Base-by-base conservation (phyloP, 768 basidiomycete genomes). In the Mycena olivaceomarginata region DNA sequence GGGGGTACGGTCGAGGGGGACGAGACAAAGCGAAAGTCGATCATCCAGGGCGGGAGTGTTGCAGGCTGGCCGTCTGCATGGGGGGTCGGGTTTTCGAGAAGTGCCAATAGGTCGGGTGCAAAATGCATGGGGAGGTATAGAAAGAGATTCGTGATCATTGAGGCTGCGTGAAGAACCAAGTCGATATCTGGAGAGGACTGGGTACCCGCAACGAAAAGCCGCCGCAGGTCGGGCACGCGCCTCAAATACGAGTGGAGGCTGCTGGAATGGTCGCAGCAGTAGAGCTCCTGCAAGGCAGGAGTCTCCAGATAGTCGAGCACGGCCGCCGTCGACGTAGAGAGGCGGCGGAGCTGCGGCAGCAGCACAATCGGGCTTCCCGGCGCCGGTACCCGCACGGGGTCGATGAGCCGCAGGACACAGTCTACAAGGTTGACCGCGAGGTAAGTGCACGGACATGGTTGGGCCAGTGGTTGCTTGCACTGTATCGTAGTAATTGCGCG, bases 351-450 rank as follows among this genome's bases (percentile, higher is more conserved):
- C 4, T 67, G 51, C 11, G 72, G 65, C 12, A 73, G 31, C 3
- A 31, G 41, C 41, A 25, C 31, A 20, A 73, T 59, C 0, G 40
- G 31, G 25, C n/a, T n/a, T 11, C 41, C 63, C 6, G 51, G 31
- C 31, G 31, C 11, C 13, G 18, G 40, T 15, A n/a, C 15, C 16
- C 8, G 3, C 5, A 31, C 22, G 12, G 10, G 8, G 0, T n/a
- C 15, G 6, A 1, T n/a, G 11, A 73, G 2, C 15, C 41, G 25
- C 43, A 67, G 10, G 0, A 66, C 72, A 12, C 72, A 73, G 45
- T 73, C 72, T 2, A 73, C 72, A 9, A 73, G 72, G 40, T 73
- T 66, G n/a, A 43, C 22, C 20, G 72, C 11, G 56, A 57, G 16
- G 20, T 18, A 2, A 73, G 63, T 11, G 11, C 48, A 39, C 16